These are phyloP conservation scores for Colletotrichum viniferum DNA, from an alignment of 2,329 filamentous ascomycete genomes.

Conservation along the genomic window DNA sequence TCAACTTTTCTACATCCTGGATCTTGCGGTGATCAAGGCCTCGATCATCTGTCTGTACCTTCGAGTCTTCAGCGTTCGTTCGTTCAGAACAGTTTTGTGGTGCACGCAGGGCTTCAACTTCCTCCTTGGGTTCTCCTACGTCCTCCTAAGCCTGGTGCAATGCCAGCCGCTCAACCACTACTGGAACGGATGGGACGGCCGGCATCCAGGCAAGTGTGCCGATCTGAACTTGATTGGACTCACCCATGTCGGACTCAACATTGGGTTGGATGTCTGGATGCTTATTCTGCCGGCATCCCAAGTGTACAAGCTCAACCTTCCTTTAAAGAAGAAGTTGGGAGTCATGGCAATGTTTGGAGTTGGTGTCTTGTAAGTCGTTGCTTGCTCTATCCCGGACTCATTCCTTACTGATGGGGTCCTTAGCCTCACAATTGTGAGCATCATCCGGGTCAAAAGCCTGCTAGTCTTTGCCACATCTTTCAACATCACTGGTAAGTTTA, in stretches of 20 bases:
- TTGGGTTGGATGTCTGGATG: neutral
- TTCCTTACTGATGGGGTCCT: neutral
- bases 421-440: neutral
- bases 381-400: rapidly evolving
- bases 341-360: conserved; percentile 1
- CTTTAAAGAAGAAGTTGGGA: neutral
- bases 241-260: neutral
- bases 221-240: neutral
- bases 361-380: neutral
- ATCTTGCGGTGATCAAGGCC: neutral
- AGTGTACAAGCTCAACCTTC: neutral
- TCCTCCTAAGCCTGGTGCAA: neutral
- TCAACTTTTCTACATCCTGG: neutral
- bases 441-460: neutral
- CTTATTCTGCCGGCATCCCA: neutral
- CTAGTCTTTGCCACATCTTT: neutral
- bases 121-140: neutral
- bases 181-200: neutral
- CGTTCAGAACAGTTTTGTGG: neutral
- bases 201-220: neutral
- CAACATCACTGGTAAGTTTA: neutral
- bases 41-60: neutral
- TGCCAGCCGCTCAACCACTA: neutral
- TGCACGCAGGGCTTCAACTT: neutral
- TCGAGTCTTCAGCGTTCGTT: neutral